Conservation (phyloP, 176 grass and related monocot genomes). For the Oryza coarctata region DNA sequence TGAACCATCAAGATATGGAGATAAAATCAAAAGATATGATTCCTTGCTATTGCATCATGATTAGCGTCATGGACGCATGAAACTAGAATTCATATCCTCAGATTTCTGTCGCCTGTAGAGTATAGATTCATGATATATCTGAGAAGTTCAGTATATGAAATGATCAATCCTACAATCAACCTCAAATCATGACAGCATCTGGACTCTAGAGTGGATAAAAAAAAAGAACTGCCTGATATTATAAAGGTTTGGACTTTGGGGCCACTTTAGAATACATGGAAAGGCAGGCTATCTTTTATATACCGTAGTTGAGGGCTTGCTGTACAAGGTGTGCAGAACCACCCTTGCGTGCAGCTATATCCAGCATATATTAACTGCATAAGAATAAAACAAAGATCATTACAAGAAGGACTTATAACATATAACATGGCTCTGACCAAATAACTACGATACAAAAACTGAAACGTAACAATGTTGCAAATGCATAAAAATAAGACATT, state of each 20-base stretch:
- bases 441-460: constrained; percentile 19
- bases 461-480: not conserved
- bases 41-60: not conserved
- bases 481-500: not conserved
- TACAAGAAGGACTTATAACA: constrained; percentile 12
- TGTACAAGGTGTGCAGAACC: constrained; percentile 94
- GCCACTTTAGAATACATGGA: constrained; percentile 14
- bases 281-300: constrained; percentile 3
- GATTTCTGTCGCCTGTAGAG: too few species aligned
- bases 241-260: not conserved
- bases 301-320: constrained; percentile 78
- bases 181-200: not conserved
- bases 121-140: not conserved
- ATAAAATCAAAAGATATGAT: not conserved
- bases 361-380: constrained; percentile 92
- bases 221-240: constrained; percentile 1
- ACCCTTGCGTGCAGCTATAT: constrained; percentile 93
- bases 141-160: not conserved
- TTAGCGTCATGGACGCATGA: not conserved
- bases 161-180: not conserved
- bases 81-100: not conserved
- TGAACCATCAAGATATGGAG: constrained; percentile 4
- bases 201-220: not conserved
- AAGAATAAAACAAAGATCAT: constrained; percentile 9
- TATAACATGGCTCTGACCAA: not conserved